phyloP scores from a whole-genome alignment of 2,329 filamentous ascomycete species.

The Ceratocystis huliohia region DNA sequence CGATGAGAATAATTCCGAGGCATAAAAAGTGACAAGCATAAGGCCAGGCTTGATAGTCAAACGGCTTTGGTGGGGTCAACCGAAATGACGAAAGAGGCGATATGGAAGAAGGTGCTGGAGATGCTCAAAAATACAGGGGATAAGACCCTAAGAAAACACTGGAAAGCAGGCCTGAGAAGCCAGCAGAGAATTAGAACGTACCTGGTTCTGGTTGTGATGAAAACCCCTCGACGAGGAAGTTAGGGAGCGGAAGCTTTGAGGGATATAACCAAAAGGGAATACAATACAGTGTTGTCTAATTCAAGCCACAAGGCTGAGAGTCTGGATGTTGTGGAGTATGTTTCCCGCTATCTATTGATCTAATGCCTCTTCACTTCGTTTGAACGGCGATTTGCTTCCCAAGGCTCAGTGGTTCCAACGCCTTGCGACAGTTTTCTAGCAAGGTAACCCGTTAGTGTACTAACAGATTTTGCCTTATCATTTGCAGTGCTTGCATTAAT shows the following conservation, averaged over 20 bases:
- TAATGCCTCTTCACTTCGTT: background rate
- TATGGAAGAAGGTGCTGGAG: background rate
- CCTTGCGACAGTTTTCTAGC: slow-evolving; percentile 23
- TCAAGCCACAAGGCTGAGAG: background rate
- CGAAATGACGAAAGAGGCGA: slow-evolving; percentile 10
- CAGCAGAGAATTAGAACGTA: background rate
- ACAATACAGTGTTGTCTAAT: background rate
- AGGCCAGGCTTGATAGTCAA: slow-evolving; percentile 4
- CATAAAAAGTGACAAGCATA: background rate
- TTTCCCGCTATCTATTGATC: background rate
- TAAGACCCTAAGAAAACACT: background rate
- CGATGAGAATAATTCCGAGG: slow-evolving; percentile 1
- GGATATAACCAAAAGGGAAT: background rate
- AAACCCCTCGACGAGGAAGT: background rate
- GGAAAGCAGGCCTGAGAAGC: background rate
- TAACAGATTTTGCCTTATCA: background rate
- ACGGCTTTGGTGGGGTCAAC: slow-evolving; percentile 7
- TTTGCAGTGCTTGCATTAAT: background rate
- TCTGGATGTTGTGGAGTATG: background rate
- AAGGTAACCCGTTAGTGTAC: background rate
- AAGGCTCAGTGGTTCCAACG: background rate
- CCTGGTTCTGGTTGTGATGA: background rate
- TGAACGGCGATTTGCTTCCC: slow-evolving; percentile 2
- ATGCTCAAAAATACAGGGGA: background rate
- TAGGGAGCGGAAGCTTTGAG: background rate